phyloP scores from a whole-genome alignment of 306 rosid genomes.

The Lupinus albus region DNA sequence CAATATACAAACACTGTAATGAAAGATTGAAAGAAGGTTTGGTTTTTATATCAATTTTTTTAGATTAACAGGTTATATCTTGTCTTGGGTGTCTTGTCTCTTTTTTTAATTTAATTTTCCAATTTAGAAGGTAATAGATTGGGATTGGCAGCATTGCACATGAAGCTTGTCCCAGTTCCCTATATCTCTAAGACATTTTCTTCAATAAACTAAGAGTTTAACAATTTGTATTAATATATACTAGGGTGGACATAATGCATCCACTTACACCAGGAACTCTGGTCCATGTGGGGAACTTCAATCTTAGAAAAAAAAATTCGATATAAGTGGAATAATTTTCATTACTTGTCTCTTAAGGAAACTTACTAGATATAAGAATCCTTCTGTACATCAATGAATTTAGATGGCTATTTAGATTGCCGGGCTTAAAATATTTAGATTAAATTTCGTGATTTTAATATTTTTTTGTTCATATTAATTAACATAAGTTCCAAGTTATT shows the following conservation, averaged over 20 bases:
- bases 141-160: conserved; percentile 55
- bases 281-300: conserved; percentile 35
- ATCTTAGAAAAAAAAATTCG: too few relatives aligned
- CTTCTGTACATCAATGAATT: background rate
- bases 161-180: conserved; percentile 47
- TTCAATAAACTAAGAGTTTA: conserved; percentile 32
- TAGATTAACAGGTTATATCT: conserved; percentile 30
- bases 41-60: conserved; percentile 4
- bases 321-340: background rate
- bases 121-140: conserved; percentile 39
- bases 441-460: background rate
- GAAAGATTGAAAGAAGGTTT: conserved; percentile 23
- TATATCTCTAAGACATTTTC: conserved; percentile 45
- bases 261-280: conserved; percentile 33
- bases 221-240: conserved; percentile 47
- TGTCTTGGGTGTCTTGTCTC: conserved; percentile 45
- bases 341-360: background rate
- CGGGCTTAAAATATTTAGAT: too few relatives aligned
- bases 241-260: conserved; percentile 50
- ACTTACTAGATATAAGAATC: background rate
- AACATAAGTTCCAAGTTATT: too few relatives aligned
- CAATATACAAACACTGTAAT: conserved; percentile 43
- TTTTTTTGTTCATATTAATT: background rate
- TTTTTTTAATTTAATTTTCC: background rate
- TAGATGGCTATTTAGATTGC: background rate